Conservation (phyloP, 352 stramenopile species). For the Saprolegnia diclina region DNA sequence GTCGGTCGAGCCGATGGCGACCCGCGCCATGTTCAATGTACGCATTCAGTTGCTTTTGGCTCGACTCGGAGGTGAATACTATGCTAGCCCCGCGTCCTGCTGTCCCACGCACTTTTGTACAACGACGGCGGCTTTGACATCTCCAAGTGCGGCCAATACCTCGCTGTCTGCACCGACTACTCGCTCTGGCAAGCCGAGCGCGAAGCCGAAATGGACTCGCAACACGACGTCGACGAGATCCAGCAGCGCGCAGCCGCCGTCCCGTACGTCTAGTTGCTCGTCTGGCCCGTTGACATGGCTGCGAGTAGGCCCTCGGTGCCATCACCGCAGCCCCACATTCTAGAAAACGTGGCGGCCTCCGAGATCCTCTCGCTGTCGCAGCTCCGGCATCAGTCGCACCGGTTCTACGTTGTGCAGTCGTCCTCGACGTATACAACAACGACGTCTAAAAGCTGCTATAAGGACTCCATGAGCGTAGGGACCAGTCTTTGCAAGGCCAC, state of each 20-base stretch:
- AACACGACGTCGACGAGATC: slow-evolving; percentile 69
- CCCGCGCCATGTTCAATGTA: slow-evolving; percentile 78
- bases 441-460: not conserved
- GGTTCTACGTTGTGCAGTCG: slow-evolving; percentile 8
- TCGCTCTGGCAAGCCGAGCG: slow-evolving; percentile 85
- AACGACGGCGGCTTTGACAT: slow-evolving; percentile 98
- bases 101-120: slow-evolving; percentile 94
- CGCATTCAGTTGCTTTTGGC: too few relatives aligned
- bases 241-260: slow-evolving; percentile 27
- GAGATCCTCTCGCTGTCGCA: slow-evolving; percentile 9
- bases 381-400: slow-evolving; percentile 2
- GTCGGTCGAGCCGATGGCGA: slow-evolving; percentile 57
- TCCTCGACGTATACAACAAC: not conserved
- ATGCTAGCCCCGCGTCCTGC: slow-evolving; percentile 42
- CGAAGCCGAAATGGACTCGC: slow-evolving; percentile 64
- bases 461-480: not conserved
- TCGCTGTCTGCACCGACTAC: slow-evolving; percentile 94
- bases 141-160: slow-evolving; percentile 89
- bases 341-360: not conserved
- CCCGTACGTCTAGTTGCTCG: slow-evolving; percentile 17
- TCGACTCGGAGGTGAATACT: too few relatives aligned
- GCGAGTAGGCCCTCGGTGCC: not conserved
- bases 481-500: not conserved
- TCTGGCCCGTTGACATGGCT: slow-evolving; percentile 40
- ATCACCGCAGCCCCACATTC: not conserved